phyloP scores from a whole-genome alignment of 2,329 filamentous ascomycete species.

The Exophiala viscosa region DNA sequence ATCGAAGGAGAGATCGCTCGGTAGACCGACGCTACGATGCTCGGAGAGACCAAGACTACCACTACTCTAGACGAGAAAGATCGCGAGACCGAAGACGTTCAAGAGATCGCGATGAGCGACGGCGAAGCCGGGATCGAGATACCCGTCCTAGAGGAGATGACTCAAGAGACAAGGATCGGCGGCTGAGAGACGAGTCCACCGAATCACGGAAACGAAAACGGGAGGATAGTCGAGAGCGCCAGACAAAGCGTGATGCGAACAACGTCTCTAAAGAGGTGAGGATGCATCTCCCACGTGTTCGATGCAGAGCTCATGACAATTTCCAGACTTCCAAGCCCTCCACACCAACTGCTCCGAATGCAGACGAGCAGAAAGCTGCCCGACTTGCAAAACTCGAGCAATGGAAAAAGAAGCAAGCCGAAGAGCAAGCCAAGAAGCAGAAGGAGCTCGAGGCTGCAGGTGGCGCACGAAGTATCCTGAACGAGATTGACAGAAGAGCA shows the following conservation, averaged over 20 bases:
- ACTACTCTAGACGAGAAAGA: constrained; percentile 60
- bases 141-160: constrained; percentile 68
- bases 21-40: constrained; percentile 51
- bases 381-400: constrained; percentile 77
- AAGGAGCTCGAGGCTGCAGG: constrained; percentile 61
- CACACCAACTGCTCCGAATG: constrained; percentile 49
- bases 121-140: constrained; percentile 66
- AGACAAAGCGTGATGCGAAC: constrained; percentile 48
- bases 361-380: constrained; percentile 75
- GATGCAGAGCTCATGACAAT: constrained; percentile 26
- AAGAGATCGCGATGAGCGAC: constrained; percentile 51
- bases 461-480: constrained; percentile 63
- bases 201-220: constrained; percentile 66
- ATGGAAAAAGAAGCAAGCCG: constrained; percentile 84
- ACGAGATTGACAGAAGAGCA: constrained; percentile 70
- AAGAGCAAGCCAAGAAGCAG: constrained; percentile 69
- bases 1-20: constrained; percentile 67
- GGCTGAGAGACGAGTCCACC: constrained; percentile 66
- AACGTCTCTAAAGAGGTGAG: constrained; percentile 58
- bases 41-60: constrained; percentile 62
- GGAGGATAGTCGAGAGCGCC: constrained; percentile 60
- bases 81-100: constrained; percentile 64
- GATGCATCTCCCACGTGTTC: constrained; percentile 18
- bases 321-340: constrained; percentile 54
- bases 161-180: constrained; percentile 61